Percentiles rank a stretch among this genome's conserved stretches.
These are phyloP conservation scores for Fusarium domesticum DNA, from an alignment of 2,329 filamentous ascomycete genomes.

Conservation along the genomic window DNA sequence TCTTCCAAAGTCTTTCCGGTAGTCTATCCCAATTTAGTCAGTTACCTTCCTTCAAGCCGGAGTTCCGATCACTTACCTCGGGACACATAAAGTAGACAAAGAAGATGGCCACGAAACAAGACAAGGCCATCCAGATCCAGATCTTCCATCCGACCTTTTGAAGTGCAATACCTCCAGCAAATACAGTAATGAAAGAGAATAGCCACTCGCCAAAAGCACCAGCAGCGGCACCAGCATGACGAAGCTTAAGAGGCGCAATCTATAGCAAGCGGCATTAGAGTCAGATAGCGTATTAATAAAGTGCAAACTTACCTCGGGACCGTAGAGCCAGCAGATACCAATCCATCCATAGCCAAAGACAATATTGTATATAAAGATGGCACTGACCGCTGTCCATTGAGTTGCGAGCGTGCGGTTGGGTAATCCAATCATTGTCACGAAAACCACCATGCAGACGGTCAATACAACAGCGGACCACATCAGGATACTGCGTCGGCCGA, in stretches of 20 bases:
- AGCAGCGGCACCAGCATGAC: slow-evolving; percentile 12
- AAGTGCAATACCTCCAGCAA: slow-evolving; percentile 15
- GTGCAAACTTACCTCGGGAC: slow-evolving; percentile 3
- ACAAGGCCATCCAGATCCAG: slow-evolving; percentile 14
- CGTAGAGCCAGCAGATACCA: slow-evolving; percentile 8
- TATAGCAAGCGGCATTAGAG: no score
- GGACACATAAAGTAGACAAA: slow-evolving; percentile 4
- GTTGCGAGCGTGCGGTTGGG: slow-evolving; percentile 5
- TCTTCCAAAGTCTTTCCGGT: slow-evolving; percentile 1
- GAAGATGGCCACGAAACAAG: slow-evolving; percentile 7
- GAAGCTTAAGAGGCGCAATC: slow-evolving; percentile 11
- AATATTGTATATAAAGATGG: slow-evolving; percentile 10
- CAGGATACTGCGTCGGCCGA: slow-evolving; percentile 10
- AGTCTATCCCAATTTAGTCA: not conserved
- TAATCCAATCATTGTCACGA: slow-evolving; percentile 10
- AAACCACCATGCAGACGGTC: slow-evolving; percentile 9
- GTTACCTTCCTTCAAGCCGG: not conserved
- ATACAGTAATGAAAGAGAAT: slow-evolving; percentile 15
- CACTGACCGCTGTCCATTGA: slow-evolving; percentile 10
- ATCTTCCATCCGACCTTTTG: slow-evolving; percentile 15
- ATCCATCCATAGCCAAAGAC: slow-evolving; percentile 17
- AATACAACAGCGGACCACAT: slow-evolving; percentile 10
- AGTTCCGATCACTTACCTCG: not conserved
- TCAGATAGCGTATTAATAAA: no score
- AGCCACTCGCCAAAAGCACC: slow-evolving; percentile 15